Evolutionary conservation across 495 filamentous ascomycete species (phyloP), one percentile per base, ranked within the genome.

Genomic region (Podospora fimiseda): DNA sequence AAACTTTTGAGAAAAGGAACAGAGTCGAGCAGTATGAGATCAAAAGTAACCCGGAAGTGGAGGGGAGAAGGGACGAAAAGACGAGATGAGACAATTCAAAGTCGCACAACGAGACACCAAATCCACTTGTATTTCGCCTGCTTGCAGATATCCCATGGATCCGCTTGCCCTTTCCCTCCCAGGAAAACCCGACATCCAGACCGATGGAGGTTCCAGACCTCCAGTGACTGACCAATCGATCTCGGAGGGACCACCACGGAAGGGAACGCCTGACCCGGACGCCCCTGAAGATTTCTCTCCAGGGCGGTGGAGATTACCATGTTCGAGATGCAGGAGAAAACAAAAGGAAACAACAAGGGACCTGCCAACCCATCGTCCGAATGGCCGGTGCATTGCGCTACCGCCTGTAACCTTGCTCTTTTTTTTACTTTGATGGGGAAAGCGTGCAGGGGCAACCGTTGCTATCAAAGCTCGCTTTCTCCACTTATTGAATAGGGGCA

Each of bases 41-140:
- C n/a, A n/a, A n/a, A n/a, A n/a, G n/a, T n/a, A n/a, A n/a, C 13
- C 9, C 22, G 21, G 21, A 7, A 7, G 27, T 21, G 21, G 43
- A 40, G 11, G 20, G 41, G 19, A 48, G 48, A 18, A 48, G 15
- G 24, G 3, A 48, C n/a, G 11, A 23, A 19, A 18, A 38, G 18
- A 43, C 40, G 41, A 44, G 27, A 46, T 37, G 50, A 52, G 50
- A 52, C 41, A 52, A 9, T 2, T 11, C 3, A 21, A 44, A 16
- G 50, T 39, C 50, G n/a, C 24, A 44, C 24, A 52, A 44, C 13
- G 22, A 52, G 23, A 18, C 50, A 42, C 41, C 7, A 37, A 9
- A 30, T 2, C 38, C 39, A 14, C 40, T 51, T 51, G 39, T 47
- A 47, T 47, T 41, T 18, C 16, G 39, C 13, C 16, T n/a, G 39